Percentiles rank a stretch among this genome's conserved stretches.
These are phyloP conservation scores for Trametes hirsuta DNA, from an alignment of 1,284 basidiomycete genomes.

Conservation along the genomic window DNA sequence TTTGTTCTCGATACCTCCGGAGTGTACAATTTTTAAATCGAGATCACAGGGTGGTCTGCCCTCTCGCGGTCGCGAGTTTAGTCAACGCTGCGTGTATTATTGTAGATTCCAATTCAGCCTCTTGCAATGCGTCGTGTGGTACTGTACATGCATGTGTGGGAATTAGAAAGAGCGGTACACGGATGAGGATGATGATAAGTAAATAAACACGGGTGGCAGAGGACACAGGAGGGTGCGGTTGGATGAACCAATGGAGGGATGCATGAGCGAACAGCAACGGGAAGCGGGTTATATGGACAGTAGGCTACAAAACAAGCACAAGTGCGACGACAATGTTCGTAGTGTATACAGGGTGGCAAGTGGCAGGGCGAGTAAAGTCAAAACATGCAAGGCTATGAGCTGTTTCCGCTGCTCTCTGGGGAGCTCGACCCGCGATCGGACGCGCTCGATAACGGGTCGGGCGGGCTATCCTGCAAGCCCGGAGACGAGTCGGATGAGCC, in stretches of 20 bases:
- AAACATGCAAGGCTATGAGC: constrained; percentile 4
- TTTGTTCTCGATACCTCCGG: not conserved
- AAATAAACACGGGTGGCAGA: not conserved
- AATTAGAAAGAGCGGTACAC: not conserved
- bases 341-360: not conserved
- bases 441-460: not conserved
- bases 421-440: constrained; percentile 7
- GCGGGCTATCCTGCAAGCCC: not conserved
- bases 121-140: constrained; percentile 21
- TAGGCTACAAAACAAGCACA: constrained; percentile 15
- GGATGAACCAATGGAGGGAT: not conserved
- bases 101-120: constrained; percentile 19
- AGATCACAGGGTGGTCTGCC: constrained; percentile 24
- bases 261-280: constrained; percentile 1
- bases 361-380: not conserved
- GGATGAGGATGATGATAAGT: not conserved
- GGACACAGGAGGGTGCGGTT: not conserved
- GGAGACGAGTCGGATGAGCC: constrained; percentile 19
- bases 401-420: constrained; percentile 9
- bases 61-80: not conserved
- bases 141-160: constrained; percentile 21
- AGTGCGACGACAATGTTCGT: constrained; percentile 5
- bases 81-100: constrained; percentile 23
- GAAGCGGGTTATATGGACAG: not conserved
- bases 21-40: not conserved